Percentiles rank a stretch among this genome's conserved stretches.
Conservation (phyloP, 306 rosid species). For the Gastrolobium villosum region DNA sequence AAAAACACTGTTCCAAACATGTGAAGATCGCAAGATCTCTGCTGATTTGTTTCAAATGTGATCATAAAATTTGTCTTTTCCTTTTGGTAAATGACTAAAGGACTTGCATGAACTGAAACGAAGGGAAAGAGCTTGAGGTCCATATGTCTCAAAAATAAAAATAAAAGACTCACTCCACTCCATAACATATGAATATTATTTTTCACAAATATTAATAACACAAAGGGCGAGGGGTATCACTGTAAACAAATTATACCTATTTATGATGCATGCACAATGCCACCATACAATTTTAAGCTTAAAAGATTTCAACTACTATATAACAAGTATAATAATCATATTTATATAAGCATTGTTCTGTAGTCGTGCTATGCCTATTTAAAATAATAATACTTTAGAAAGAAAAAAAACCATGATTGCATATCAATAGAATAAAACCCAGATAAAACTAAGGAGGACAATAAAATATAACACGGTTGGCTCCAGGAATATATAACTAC, state of each 20-base stretch:
- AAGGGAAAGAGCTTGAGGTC: slow-evolving; percentile 3
- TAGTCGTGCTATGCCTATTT: neutral
- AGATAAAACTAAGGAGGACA: slow-evolving; percentile 5
- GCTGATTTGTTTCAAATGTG: neutral
- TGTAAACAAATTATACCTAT: neutral
- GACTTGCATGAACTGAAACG: neutral
- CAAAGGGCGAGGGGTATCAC: neutral
- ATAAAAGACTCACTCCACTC: neutral
- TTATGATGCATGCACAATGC: slow-evolving; percentile 25
- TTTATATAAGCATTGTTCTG: slow-evolving; percentile 7
- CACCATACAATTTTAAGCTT: slow-evolving; percentile 15
- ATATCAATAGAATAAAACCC: slow-evolving; percentile 24
- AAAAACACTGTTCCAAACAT: neutral
- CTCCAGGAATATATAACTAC: slow-evolving; percentile 33
- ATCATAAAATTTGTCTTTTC: neutral
- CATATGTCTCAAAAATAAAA: neutral
- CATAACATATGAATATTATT: neutral
- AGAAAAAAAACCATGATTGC: slow-evolving; percentile 15
- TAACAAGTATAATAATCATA: slow-evolving; percentile 10
- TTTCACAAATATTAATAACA: neutral
- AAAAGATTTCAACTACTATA: slow-evolving; percentile 11
- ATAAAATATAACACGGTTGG: slow-evolving; percentile 37
- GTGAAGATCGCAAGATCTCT: neutral
- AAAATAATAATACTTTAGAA: neutral
- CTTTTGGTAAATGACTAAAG: neutral